A percentile compares a stretch with the other conserved stretches of the same genome.
phyloP scores from a whole-genome alignment of 2,329 filamentous ascomycete species.

The Cephalotrichum gorgonifer region DNA sequence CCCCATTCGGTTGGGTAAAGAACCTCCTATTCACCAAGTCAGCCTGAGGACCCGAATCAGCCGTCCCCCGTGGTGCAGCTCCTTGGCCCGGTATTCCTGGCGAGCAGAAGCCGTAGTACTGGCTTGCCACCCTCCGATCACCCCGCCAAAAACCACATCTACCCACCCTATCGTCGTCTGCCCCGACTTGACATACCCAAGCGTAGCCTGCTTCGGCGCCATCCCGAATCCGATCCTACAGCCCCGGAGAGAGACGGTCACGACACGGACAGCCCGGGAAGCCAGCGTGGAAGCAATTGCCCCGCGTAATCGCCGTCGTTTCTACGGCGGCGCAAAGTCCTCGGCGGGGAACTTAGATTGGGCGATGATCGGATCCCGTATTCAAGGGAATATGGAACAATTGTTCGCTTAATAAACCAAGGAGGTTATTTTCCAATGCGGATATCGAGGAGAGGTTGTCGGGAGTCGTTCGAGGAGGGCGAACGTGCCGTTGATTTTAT shows the following conservation, averaged over 20 bases:
- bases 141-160: background rate
- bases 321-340: too few species aligned
- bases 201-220: conserved; percentile 64
- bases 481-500: background rate
- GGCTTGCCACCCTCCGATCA: background rate
- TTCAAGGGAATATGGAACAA: too few species aligned
- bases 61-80: too few species aligned
- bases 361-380: too few species aligned
- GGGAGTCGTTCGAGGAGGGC: background rate
- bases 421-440: too few species aligned
- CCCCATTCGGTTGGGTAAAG: conserved; percentile 55
- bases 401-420: too few species aligned
- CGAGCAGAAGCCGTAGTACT: background rate
- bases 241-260: conserved; percentile 9
- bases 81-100: too few species aligned
- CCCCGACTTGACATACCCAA: conserved; percentile 74
- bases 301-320: background rate
- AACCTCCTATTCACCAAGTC: conserved; percentile 72
- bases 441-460: background rate
- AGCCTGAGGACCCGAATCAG: background rate
- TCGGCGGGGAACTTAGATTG: too few species aligned
- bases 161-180: conserved; percentile 66
- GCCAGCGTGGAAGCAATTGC: conserved; percentile 5
- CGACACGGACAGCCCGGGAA: conserved; percentile 12
- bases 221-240: conserved; percentile 21